Base-by-base conservation (phyloP, 192 early-diverging fungal genomes). In the Podila horticola region DNA sequence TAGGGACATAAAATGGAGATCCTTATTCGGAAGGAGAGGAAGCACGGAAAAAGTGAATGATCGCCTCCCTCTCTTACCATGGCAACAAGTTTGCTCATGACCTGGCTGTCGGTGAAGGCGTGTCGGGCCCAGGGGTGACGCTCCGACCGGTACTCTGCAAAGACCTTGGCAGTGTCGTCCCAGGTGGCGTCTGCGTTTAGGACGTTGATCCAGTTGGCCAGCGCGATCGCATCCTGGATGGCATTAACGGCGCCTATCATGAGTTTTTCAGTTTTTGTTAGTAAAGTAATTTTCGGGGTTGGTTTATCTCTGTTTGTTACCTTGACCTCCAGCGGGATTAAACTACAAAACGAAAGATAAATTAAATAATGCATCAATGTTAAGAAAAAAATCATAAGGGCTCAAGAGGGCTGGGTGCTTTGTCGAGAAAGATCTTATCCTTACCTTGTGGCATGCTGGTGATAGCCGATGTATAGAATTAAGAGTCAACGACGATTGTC, bases 41-140 rank as follows among this genome's bases (percentile, higher is more conserved):
- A 15, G 2, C 15, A 17, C n/a, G n/a, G 41, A 8, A 15, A 45
- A 15, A 45, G 2, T 13, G 13, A 4, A 45, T 45, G 34, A 36
- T 36, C 34, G 34, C 34, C 34, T 1, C 41, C 15, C 15, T 12
- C 11, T 15, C 4, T 45, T 55, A 55, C 52, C 20, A 24, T 26
- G 24, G 52, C 52, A 26, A 55, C 52, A 24, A 55, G 52, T 17
- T 55, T 55, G 52, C 52, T 55, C 52, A 55, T 55, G n/a, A 55
- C 24, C 52, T 55, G 52, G 52, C 52, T 55, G 52, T 55, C 52
- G 5, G n/a, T n/a, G 24, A 24, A 55, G n/a, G 52, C 52, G 52
- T 26, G 20, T 8, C 10, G 52, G 52, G 52, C 52, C 52, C 52
- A 55, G 24, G 52, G 52, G 52, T 55, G 9, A 22, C 52, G 52